Percentiles rank a stretch among this genome's conserved stretches.
Conservation (phyloP, 2,329 filamentous ascomycete species). For the Fusarium abutilonis region DNA sequence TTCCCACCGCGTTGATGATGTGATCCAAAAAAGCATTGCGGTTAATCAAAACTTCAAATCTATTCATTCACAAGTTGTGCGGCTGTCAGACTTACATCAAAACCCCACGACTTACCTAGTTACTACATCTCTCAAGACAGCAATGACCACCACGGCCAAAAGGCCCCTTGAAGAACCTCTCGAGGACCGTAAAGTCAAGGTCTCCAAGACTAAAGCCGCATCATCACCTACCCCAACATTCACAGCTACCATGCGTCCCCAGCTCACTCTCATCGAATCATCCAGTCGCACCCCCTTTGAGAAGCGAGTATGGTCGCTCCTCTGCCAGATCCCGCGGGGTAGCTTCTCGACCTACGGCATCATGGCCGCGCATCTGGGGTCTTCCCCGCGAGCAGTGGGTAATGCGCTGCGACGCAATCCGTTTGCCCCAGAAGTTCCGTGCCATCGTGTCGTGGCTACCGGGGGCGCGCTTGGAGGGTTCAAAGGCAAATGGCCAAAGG, state of each 20-base stretch:
- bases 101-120: neutral
- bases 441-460: constrained; percentile 81
- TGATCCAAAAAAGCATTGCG: neutral
- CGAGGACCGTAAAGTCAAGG: constrained; percentile 27
- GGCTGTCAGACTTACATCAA: neutral
- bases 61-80: neutral
- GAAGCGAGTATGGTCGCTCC: constrained; percentile 73
- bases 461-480: constrained; percentile 77
- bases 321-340: constrained; percentile 81
- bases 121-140: neutral
- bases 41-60: neutral
- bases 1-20: neutral
- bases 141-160: constrained; percentile 33
- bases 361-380: constrained; percentile 72
- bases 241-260: constrained; percentile 47
- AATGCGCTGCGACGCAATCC: constrained; percentile 82
- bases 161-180: constrained; percentile 34
- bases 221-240: neutral
- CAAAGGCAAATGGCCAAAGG: constrained; percentile 71
- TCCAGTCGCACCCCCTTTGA: constrained; percentile 64
- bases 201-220: constrained; percentile 17
- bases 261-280: constrained; percentile 57
- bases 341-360: constrained; percentile 81
- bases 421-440: constrained; percentile 83
- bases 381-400: constrained; percentile 79